Base-by-base conservation (phyloP, 2,329 filamentous ascomycete species). In the Cryphonectria naterciae region DNA sequence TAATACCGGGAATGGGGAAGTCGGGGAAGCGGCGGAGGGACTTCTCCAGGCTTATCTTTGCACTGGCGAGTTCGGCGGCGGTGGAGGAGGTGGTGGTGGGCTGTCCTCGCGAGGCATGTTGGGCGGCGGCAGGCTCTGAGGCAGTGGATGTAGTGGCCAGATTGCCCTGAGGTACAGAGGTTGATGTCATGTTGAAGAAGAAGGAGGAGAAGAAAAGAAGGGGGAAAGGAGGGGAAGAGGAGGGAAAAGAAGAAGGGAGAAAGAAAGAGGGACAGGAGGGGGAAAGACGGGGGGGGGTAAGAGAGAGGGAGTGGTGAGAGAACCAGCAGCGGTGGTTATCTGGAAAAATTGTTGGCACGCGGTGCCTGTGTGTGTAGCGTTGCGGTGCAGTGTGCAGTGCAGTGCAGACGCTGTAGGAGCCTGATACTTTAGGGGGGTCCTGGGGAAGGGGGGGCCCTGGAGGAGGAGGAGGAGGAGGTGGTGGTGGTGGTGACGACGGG, bases 1-100 rank as follows among this genome's bases (percentile, higher is more conserved):
- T 87, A 79, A 99, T 95, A 81, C 96, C 95, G 62, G 92, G 91
- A 75, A 92, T 91, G 72, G 95, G 95, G 85, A 98, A 98, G 86
- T 98, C 94, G 78, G 91, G 89, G 84, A 94, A 97, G 81, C 94
- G 91, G 82, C 93, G 93, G 76, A 98, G 89, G 72, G 92, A 89
- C 76, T 84, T 83, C 79, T 90, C 83, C 86, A 86, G 95, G 87
- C 83, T 92, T 87, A 90, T 84, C 88, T 90, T 88, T 86, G 86
- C 86, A 89, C 87, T 77, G 88, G 88, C 81, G 88, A 89, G 86
- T 89, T 89, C 82, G 88, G 87, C 76, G 87, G 87, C 78, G 86
- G 85, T 73, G 87, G 87, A 74, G 88, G 88, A 72, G 87, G 87
- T 76, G 87, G 87, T 77, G 88, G 87, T 70, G 88, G 88, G 81